Evolutionary conservation across 2,329 filamentous ascomycete species (phyloP).

Genomic region (Neonectria coccinea): DNA sequence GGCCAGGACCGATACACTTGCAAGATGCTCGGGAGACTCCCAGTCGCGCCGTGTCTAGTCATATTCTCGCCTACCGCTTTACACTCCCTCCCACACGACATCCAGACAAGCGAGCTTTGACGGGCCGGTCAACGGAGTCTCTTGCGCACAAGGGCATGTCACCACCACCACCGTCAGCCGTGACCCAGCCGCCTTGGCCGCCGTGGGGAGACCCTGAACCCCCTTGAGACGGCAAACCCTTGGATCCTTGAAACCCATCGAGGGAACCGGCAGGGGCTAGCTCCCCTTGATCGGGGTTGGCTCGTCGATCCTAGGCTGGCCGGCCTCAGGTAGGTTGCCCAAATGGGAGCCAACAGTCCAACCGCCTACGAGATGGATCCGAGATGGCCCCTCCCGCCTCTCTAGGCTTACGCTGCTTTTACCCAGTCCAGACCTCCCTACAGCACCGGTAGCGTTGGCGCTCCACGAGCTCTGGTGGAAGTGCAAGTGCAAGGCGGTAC

Average conservation of each 20-base stretch:
- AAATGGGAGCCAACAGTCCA: conserved; percentile 30
- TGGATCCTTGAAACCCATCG: conserved; percentile 23
- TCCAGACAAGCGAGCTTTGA: conserved; percentile 8
- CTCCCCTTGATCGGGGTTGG: conserved; percentile 36
- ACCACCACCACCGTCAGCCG: not conserved
- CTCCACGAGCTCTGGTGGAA: conserved; percentile 23
- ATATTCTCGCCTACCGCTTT: conserved; percentile 23
- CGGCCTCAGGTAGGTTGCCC: conserved; percentile 38
- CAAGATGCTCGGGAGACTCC: conserved; percentile 4
- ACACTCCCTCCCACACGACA: conserved; percentile 17
- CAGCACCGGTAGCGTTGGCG: conserved; percentile 22
- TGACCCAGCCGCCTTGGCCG: conserved; percentile 15
- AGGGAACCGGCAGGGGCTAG: conserved; percentile 34
- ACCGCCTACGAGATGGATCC: conserved; percentile 21
- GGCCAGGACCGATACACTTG: conserved; percentile 10
- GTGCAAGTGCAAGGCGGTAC: conserved; percentile 13
- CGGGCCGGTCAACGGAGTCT: conserved; percentile 11
- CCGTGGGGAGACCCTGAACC: conserved; percentile 14
- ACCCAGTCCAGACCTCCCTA: conserved; percentile 13
- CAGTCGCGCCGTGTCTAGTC: conserved; percentile 9
- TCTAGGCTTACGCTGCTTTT: conserved; percentile 18
- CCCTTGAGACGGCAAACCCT: conserved; percentile 5
- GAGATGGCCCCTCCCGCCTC: conserved; percentile 15
- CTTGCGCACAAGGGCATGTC: not conserved
- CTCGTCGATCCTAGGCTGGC: conserved; percentile 36